Base-by-base conservation (phyloP, 1,284 basidiomycete genomes). In the Ganoderma sinense region DNA sequence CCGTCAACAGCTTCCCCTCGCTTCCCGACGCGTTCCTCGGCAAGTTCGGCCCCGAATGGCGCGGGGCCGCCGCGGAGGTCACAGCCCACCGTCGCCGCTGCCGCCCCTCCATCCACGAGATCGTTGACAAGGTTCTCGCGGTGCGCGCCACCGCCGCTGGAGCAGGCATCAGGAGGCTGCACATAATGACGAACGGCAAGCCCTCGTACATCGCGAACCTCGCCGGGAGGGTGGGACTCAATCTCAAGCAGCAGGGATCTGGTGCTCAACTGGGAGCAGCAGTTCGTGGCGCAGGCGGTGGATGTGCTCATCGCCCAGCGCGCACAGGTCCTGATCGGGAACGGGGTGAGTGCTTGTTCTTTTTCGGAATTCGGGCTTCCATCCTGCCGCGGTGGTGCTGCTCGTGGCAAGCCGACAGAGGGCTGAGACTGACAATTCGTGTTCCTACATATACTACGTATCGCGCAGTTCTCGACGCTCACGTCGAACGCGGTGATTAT, bases 131-230 rank as follows among this genome's bases (percentile, higher is more conserved):
- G 55, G 82, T 88, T 1, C 75, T 76, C 23, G 75, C 83, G 40
- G 80, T 89, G 33, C 70, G 65, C 70, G 48, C 23, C 74, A 74
- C 67, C 62, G 73, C 62, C n/a, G 75, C 74, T 6, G 75, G 70
- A 36, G 58, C 58, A 16, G 75, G 72, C 41, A 71, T 86, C 64
- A 75, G 78, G 70, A 75, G 75, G 64, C 64, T 90, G 29, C 89
- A 87, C 73, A 80, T 91, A 61, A 85, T 90, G 85, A 89, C 89
- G 43, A 90, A 91, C 64, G 89, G 82, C 1, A 75, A 81, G 23
- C 67, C 55, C 39, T 78, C 76, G 62, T 84, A 83, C 77, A 63
- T 82, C 39, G 51, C 74, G 1, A 82, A 87, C 69, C 81, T 91
- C 33, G 83, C 33, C 33, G 36, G 70, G 69, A 23, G 69, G 72